Conservation (phyloP, 2,329 filamentous ascomycete genomes). For the Microsporum audouinii region DNA sequence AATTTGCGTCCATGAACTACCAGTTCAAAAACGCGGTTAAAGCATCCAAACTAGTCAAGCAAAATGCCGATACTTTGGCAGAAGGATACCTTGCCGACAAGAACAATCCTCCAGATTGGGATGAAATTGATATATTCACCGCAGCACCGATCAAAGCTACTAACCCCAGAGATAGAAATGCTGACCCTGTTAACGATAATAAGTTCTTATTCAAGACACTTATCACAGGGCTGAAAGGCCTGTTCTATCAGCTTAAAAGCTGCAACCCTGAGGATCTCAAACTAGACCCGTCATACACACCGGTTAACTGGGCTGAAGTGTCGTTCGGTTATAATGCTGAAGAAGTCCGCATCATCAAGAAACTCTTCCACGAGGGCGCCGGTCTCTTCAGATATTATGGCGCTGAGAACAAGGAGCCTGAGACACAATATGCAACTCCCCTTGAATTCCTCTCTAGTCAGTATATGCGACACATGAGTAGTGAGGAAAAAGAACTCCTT, state of each 20-base stretch:
- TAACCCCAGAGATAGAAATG: constrained; percentile 76
- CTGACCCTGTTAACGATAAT: constrained; percentile 88
- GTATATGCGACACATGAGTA: constrained; percentile 84
- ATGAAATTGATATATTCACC: constrained; percentile 93
- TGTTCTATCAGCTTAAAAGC: constrained; percentile 85
- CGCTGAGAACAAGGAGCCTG: constrained; percentile 63
- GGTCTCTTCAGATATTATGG: constrained; percentile 97
- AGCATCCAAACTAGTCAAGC: constrained; percentile 64
- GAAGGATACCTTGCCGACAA: constrained; percentile 81
- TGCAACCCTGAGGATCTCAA: constrained; percentile 63
- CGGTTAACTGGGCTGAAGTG: constrained; percentile 86
- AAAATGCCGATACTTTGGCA: constrained; percentile 52
- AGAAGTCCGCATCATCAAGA: constrained; percentile 91
- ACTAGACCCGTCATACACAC: constrained; percentile 67
- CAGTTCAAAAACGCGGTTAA: constrained; percentile 94
- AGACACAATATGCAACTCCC: constrained; percentile 65
- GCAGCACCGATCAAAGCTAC: constrained; percentile 94
- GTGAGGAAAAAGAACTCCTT: constrained; percentile 93
- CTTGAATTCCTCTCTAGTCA: constrained; percentile 90
- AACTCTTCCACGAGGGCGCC: constrained; percentile 91
- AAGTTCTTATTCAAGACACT: constrained; percentile 96
- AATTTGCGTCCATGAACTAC: constrained; percentile 95
- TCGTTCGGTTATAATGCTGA: constrained; percentile 95
- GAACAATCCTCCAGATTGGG: constrained; percentile 77
- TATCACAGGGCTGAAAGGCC: constrained; percentile 89